phyloP scores from a whole-genome alignment of 2,329 filamentous ascomycete species.

The Ceratocystis albifundus region DNA sequence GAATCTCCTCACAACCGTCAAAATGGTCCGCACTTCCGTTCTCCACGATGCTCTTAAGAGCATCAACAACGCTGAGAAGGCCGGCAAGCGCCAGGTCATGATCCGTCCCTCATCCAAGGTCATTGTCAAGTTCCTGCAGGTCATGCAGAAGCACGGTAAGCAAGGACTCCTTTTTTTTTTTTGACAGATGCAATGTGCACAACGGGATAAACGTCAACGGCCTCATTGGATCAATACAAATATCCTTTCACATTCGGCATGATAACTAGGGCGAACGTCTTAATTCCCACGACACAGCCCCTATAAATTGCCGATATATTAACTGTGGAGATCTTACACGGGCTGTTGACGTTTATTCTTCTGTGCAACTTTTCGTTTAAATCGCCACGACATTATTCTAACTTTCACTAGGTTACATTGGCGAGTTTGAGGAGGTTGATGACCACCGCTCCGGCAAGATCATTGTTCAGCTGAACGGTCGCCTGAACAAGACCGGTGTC shows the following conservation, averaged over 20 bases:
- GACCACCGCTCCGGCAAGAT: conserved; percentile 99
- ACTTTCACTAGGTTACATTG: conserved; percentile 74
- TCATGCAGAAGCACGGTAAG: conserved; percentile 99
- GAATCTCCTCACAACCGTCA: conserved; percentile 67
- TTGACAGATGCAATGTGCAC: background rate
- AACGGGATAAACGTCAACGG: conserved; percentile 2
- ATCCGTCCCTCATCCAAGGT: conserved; percentile 99
- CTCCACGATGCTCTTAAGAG: conserved; percentile 98
- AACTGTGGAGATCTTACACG: conserved; percentile 88
- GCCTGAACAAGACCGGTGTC: conserved; percentile 73
- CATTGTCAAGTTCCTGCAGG: conserved; percentile 97
- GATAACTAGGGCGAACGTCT: conserved; percentile 99
- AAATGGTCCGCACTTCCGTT: conserved; percentile 98
- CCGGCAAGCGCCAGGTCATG: conserved; percentile 97
- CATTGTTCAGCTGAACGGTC: conserved; percentile 97
- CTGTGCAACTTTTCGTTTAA: conserved; percentile 86
- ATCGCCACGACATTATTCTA: conserved; percentile 72
- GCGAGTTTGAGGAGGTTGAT: conserved; percentile 98
- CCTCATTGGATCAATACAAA: conserved; percentile 7
- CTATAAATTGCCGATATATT: conserved; percentile 99
- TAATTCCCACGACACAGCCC: conserved; percentile 75
- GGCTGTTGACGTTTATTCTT: conserved; percentile 52
- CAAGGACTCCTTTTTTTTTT: conserved; percentile 28
- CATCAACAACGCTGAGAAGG: conserved; percentile 99
- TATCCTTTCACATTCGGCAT: conserved; percentile 58